Conservation (phyloP, 208 protist species). For the Trypanosoma lewisi region DNA sequence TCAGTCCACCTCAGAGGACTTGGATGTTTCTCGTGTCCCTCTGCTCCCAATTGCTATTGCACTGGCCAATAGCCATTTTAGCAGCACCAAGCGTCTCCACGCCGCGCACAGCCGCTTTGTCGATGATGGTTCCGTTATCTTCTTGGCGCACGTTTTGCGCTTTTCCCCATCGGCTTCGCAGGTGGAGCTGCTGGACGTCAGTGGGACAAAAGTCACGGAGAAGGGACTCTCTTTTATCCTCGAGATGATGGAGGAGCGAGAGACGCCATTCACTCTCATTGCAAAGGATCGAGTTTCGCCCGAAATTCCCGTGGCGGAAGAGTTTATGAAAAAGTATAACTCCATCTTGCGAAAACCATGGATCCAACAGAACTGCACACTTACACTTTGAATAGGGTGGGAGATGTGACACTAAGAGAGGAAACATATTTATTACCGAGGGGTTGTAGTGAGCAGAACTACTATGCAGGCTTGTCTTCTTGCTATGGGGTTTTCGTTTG, state of each 20-base stretch:
- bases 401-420: background rate
- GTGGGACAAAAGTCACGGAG: constrained; percentile 66
- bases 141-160: constrained; percentile 75
- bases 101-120: constrained; percentile 52
- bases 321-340: background rate
- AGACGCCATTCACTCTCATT: constrained; percentile 56
- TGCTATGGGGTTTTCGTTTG: background rate
- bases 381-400: constrained; percentile 7
- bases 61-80: constrained; percentile 76
- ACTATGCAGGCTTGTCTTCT: too few relatives aligned
- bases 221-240: constrained; percentile 77
- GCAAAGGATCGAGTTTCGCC: constrained; percentile 10
- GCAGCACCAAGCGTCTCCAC: constrained; percentile 56
- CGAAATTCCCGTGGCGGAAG: background rate
- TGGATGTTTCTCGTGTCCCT: constrained; percentile 63
- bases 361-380: background rate
- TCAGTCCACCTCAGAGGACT: constrained; percentile 51
- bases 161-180: constrained; percentile 72
- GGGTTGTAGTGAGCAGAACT: too few relatives aligned
- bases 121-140: constrained; percentile 69
- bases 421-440: constrained; percentile 3
- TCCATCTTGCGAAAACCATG: constrained; percentile 30
- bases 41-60: constrained; percentile 69
- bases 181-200: constrained; percentile 81
- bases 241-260: constrained; percentile 77